Evolutionary conservation across 371 early-diverging fungal species (phyloP).

Genomic region (Parasitella parasitica): DNA sequence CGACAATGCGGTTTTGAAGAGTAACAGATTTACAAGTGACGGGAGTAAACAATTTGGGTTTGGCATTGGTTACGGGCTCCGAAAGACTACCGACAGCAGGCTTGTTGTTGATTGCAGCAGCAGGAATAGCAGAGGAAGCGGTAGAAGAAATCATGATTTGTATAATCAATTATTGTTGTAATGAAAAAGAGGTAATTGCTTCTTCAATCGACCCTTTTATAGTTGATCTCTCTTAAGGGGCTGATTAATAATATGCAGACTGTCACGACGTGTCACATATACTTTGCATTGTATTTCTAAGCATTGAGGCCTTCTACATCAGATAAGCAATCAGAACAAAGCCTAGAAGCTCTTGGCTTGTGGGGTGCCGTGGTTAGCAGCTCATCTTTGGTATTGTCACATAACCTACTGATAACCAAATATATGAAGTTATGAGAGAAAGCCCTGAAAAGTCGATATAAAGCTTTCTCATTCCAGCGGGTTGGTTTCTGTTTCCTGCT

Average conservation of each 20-base stretch:
- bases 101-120: background rate
- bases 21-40: slow-evolving; percentile 56
- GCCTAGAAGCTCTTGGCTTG: too few relatives aligned
- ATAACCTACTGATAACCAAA: too few relatives aligned
- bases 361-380: too few relatives aligned
- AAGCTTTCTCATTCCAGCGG: too few relatives aligned
- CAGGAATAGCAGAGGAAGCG: background rate
- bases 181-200: too few relatives aligned
- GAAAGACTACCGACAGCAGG: background rate
- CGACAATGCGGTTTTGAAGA: slow-evolving; percentile 73
- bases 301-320: too few relatives aligned
- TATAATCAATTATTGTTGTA: background rate
- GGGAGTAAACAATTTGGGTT: slow-evolving; percentile 37
- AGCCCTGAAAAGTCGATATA: too few relatives aligned
- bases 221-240: background rate
- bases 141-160: background rate
- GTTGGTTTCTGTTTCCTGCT: too few relatives aligned
- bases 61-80: background rate
- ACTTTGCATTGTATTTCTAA: too few relatives aligned
- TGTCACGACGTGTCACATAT: background rate
- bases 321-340: too few relatives aligned
- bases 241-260: background rate
- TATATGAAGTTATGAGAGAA: too few relatives aligned
- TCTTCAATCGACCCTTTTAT: background rate
- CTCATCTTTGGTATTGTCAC: too few relatives aligned